A percentile compares a stretch with the other conserved stretches of the same genome.
Conservation (phyloP, 345 rosid species). For the Eucalyptus coolabah region DNA sequence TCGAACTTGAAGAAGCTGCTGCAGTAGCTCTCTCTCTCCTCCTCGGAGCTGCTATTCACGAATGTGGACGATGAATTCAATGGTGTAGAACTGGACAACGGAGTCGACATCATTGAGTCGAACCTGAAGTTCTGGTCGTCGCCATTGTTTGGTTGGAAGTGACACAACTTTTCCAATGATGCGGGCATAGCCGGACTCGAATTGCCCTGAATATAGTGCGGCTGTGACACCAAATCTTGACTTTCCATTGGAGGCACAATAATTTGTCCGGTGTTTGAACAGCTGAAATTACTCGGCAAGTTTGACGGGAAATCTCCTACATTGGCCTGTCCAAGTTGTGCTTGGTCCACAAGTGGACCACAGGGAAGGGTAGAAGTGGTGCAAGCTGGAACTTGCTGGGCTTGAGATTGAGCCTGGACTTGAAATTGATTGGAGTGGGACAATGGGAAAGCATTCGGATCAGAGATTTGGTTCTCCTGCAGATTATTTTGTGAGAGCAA, state of each 20-base stretch:
- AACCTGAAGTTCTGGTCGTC: conserved; percentile 20
- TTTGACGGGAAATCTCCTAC: conserved; percentile 1
- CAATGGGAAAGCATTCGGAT: neutral
- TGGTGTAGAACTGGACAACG: conserved; percentile 35
- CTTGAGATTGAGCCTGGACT: neutral
- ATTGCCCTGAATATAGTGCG: neutral
- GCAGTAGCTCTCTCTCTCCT: conserved; percentile 61
- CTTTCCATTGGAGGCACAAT: neutral
- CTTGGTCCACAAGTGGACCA: conserved; percentile 2
- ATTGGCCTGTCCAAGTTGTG: conserved; percentile 8
- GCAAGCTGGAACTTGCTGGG: conserved; percentile 5
- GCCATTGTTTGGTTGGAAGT: neutral
- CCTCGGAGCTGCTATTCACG: conserved; percentile 42
- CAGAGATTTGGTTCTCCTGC: conserved; percentile 13
- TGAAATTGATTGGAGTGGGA: neutral
- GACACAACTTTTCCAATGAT: conserved; percentile 5
- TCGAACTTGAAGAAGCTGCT: conserved; percentile 67
- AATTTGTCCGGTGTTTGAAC: neutral
- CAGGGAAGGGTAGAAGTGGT: neutral
- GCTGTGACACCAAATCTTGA: conserved; percentile 3
- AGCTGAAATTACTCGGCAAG: neutral
- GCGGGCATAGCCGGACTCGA: neutral
- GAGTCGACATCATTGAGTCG: conserved; percentile 52
- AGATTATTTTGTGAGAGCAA: conserved; percentile 1
- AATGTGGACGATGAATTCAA: conserved; percentile 38